Conservation (phyloP, 257 asterid genomes). For the Ballota nigra region DNA sequence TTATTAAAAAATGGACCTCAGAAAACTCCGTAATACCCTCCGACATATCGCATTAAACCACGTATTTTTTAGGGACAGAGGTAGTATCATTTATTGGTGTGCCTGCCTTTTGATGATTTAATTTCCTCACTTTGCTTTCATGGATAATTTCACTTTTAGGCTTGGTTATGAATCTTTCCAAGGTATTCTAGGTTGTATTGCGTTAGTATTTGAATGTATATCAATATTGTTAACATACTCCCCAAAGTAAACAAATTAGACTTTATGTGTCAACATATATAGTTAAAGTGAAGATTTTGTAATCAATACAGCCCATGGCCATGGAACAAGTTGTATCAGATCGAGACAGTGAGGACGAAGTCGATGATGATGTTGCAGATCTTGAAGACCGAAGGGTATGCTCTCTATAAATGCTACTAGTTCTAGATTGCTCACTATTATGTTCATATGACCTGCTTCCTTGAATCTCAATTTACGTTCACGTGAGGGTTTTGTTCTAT, state of each 20-base stretch:
- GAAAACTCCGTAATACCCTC: too few relatives aligned
- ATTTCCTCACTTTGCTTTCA: background rate
- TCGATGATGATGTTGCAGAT: slow-evolving; percentile 98
- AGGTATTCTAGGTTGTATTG: background rate
- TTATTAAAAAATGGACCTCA: too few relatives aligned
- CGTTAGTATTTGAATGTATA: background rate
- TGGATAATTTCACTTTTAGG: background rate
- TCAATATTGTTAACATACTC: background rate
- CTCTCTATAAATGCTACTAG: slow-evolving; percentile 13
- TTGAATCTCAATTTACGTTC: slow-evolving; percentile 20
- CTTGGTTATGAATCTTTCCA: slow-evolving; percentile 10
- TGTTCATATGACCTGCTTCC: slow-evolving; percentile 4
- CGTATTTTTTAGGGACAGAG: too few relatives aligned
- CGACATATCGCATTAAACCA: too few relatives aligned
- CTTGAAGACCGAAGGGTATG: slow-evolving; percentile 97
- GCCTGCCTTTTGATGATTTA: slow-evolving; percentile 12
- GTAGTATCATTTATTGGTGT: background rate
- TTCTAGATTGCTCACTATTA: slow-evolving; percentile 10
- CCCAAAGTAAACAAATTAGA: slow-evolving; percentile 1
- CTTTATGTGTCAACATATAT: slow-evolving; percentile 25
- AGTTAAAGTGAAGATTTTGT: slow-evolving; percentile 16
- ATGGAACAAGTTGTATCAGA: slow-evolving; percentile 94
- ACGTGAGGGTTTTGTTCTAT: slow-evolving; percentile 18
- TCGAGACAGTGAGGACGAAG: slow-evolving; percentile 98
- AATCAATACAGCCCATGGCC: slow-evolving; percentile 78